Evolutionary conservation across 768 basidiomycete species (phyloP), one percentile per base, ranked within the genome.

Genomic region (Zangia roseola): DNA sequence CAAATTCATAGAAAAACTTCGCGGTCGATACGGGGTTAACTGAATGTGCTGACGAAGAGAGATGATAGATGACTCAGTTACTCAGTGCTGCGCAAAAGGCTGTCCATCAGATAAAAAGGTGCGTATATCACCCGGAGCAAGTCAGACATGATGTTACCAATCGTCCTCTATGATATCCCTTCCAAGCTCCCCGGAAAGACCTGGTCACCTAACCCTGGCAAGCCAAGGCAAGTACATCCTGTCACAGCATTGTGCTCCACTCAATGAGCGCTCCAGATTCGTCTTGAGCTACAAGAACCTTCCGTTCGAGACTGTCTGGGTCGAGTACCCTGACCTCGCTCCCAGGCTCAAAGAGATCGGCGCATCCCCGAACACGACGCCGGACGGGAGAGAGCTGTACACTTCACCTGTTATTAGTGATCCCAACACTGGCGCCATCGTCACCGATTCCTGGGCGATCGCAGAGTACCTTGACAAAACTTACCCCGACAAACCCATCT

Each of bases 191-290:
- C 68, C 0, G 63, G 58, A 4, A 64, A 62, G 17, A 49, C n/a
- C 3, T 74, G 67, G 67, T 65, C 74, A 1, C 66, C 68, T 6
- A 77, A 74, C 43, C 57, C 69, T 6, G 69, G 62, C 52, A 77
- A 65, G 48, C 57, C 70, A 24, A 72, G 74, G 75, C 8, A 45
- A 52, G 8, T 10, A 13, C 25, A 42, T 4, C 8, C 7, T 12
- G 5, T 24, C 16, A 17, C 17, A 33, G 37, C 10, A 4, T 20
- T 12, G n/a, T 20, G 4, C n/a, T 36, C 10, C 4, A 20, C n/a
- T 33, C 3, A 52, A 37, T 8, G 33, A 26, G n/a, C 2, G 5
- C 19, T 16, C 17, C 25, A 73, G 73, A 54, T 61, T 60, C 34
- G 58, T 59, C 12, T 55, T 69, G 51, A 43, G 63, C 20, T 63